Conservation (phyloP, 2,329 filamentous ascomycete genomes). For the Aspergillus ochraceus region DNA sequence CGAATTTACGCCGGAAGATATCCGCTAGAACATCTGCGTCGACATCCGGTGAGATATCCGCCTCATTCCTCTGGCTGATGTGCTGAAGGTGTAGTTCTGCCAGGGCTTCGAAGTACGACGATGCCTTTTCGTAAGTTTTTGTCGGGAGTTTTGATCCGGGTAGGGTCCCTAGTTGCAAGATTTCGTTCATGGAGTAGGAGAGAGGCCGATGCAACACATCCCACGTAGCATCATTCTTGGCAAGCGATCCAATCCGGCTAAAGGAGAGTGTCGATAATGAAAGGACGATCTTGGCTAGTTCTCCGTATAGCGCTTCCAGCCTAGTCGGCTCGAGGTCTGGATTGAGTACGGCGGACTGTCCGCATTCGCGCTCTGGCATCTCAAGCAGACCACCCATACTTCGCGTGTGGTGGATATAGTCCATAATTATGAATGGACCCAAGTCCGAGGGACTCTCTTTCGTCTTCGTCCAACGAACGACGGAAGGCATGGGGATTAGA, state of each 20-base stretch:
- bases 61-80: constrained; percentile 40
- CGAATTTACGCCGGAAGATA: constrained; percentile 22
- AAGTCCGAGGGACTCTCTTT: constrained; percentile 15
- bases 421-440: constrained; percentile 39
- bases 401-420: constrained; percentile 19
- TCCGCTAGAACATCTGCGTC: background rate
- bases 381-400: constrained; percentile 9
- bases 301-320: constrained; percentile 28
- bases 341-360: constrained; percentile 2
- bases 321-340: constrained; percentile 1
- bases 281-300: constrained; percentile 44
- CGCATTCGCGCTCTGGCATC: background rate
- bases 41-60: constrained; percentile 25
- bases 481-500: constrained; percentile 5
- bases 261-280: constrained; percentile 38
- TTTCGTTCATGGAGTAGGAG: constrained; percentile 41
- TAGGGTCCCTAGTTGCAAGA: constrained; percentile 26
- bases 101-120: constrained; percentile 42
- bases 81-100: constrained; percentile 46
- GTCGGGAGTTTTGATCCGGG: constrained; percentile 19
- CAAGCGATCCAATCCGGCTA: constrained; percentile 42
- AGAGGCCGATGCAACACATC: constrained; percentile 36
- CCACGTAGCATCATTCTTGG: constrained; percentile 22
- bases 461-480: background rate
- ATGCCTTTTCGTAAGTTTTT: constrained; percentile 29